Percentiles rank a stretch among this genome's conserved stretches.
Evolutionary conservation across 257 asterid species (phyloP).

Genomic region (Thymus quinquecostatus): DNA sequence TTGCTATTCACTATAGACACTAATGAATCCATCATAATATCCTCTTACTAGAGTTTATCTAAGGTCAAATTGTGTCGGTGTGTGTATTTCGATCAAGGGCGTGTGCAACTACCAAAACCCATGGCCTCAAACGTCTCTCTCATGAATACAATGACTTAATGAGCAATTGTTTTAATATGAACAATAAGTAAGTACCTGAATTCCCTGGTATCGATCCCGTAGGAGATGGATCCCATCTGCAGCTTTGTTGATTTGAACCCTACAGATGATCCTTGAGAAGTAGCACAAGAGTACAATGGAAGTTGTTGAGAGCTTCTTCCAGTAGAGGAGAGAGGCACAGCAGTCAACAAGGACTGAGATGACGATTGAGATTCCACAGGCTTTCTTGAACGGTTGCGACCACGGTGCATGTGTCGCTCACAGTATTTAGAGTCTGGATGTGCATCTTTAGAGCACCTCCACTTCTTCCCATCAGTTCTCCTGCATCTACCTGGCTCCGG

Average conservation of each 20-base stretch:
- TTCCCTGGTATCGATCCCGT: conserved; percentile 41
- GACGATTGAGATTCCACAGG: conserved; percentile 96
- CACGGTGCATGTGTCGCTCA: conserved; percentile 98
- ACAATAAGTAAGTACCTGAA: conserved; percentile 56
- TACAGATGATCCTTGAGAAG: conserved; percentile 57
- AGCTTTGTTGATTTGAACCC: conserved; percentile 66
- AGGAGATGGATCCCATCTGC: conserved; percentile 68
- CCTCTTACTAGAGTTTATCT: neutral
- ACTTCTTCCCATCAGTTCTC: conserved; percentile 96
- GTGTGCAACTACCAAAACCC: neutral
- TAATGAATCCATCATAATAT: neutral
- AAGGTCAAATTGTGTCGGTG: neutral
- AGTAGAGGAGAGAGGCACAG: conserved; percentile 56
- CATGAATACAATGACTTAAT: neutral
- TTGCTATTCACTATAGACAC: neutral
- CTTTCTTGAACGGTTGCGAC: conserved; percentile 99
- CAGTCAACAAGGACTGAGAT: conserved; percentile 75
- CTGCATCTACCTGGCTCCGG: conserved; percentile 99
- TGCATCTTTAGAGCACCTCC: conserved; percentile 99
- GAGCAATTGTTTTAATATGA: neutral
- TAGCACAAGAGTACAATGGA: conserved; percentile 63
- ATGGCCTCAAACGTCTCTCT: neutral
- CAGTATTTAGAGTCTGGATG: conserved; percentile 95
- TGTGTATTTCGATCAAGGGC: neutral
- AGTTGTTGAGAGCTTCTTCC: conserved; percentile 67